These are phyloP conservation scores for Nissolia schottii DNA, from an alignment of 306 rosid genomes.

Conservation along the genomic window DNA sequence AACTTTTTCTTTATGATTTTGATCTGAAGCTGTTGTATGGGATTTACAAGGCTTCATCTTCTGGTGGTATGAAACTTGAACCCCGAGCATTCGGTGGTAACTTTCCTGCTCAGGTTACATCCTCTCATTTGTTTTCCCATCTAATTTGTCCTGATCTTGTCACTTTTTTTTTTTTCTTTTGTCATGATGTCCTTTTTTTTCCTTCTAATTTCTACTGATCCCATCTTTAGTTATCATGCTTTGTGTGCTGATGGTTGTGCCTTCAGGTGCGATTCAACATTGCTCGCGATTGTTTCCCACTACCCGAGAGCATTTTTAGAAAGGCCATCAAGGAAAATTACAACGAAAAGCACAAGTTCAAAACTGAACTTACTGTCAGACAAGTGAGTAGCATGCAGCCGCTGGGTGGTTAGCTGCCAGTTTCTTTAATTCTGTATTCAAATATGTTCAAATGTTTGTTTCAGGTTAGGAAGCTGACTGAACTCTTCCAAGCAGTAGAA, in stretches of 20 bases:
- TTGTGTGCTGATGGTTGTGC: constrained; percentile 19
- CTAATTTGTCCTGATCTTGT: not conserved
- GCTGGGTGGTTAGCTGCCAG: not conserved
- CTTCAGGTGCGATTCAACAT: constrained; percentile 79
- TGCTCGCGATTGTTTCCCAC: constrained; percentile 69
- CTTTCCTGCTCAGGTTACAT: constrained; percentile 87
- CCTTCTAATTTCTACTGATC: not conserved
- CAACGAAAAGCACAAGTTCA: constrained; percentile 60
- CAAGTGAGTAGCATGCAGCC: constrained; percentile 50
- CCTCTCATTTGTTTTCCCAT: not conserved
- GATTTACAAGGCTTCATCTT: constrained; percentile 70
- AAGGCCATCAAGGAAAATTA: constrained; percentile 83
- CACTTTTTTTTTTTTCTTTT: not conserved
- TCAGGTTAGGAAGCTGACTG: constrained; percentile 77
- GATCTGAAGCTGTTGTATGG: constrained; percentile 90
- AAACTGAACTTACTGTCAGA: constrained; percentile 63
- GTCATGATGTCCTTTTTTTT: no score
- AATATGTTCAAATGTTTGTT: constrained; percentile 17
- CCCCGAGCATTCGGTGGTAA: constrained; percentile 82
- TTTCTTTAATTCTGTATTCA: not conserved
- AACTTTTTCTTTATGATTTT: constrained; percentile 84
- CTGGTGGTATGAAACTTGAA: constrained; percentile 82
- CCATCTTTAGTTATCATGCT: constrained; percentile 4
- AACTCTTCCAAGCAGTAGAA: constrained; percentile 65
- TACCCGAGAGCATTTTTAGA: constrained; percentile 76